Evolutionary conservation across 495 filamentous ascomycete species (phyloP).

Genomic region (Corynascus novoguineensis): DNA sequence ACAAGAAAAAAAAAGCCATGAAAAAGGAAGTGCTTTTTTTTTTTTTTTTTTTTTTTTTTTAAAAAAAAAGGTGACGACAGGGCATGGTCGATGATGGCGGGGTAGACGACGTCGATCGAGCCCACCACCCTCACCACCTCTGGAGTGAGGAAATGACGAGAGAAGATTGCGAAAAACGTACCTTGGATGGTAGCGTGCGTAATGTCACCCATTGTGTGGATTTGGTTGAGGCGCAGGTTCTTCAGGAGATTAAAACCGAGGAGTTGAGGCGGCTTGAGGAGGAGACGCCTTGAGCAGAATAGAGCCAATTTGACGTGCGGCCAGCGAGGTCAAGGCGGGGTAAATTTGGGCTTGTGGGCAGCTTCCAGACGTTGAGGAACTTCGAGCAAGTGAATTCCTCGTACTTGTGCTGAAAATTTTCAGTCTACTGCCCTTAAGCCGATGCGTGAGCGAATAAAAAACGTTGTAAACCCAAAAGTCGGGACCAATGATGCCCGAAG

Average conservation of each 20-base stretch:
- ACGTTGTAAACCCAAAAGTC: conserved; percentile 8
- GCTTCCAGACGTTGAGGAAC: neutral
- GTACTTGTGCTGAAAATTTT: conserved; percentile 10
- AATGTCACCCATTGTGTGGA: conserved; percentile 31
- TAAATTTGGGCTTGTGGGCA: conserved; percentile 4
- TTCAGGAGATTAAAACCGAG: conserved; percentile 4
- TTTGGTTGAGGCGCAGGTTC: conserved; percentile 15
- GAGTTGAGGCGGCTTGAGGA: conserved; percentile 15
- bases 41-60: too few relatives aligned
- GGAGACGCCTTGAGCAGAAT: conserved; percentile 19
- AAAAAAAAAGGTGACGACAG: neutral
- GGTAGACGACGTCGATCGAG: conserved; percentile 1
- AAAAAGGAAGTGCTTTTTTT: too few relatives aligned
- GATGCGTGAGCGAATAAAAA: conserved; percentile 27
- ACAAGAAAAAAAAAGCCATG: too few relatives aligned
- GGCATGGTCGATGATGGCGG: conserved; percentile 18
- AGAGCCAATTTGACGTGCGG: conserved; percentile 19
- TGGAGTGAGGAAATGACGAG: conserved; percentile 5
- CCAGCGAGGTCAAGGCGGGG: conserved; percentile 8
- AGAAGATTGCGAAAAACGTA: conserved; percentile 19
- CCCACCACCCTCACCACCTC: neutral
- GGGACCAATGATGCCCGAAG: conserved; percentile 17
- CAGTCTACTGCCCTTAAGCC: neutral
- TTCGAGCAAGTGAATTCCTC: neutral
- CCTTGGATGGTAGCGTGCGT: conserved; percentile 34